Evolutionary conservation across 2,329 filamentous ascomycete genomes (phyloP).

Genomic region (Paramyrothecium roridum): DNA sequence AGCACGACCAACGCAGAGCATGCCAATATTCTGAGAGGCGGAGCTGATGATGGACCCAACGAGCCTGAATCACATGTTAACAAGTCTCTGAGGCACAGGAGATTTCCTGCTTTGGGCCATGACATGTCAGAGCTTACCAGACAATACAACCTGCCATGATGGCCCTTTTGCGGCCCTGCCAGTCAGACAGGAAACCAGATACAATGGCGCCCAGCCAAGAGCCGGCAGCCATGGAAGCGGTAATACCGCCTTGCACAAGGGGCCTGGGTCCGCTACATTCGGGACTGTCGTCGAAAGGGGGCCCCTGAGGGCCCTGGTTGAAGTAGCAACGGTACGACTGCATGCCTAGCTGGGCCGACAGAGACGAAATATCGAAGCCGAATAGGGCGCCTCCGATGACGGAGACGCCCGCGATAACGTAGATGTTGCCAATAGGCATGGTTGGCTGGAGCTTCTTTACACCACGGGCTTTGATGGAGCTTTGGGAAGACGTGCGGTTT

Average conservation of each 20-base stretch:
- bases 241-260: slow-evolving; percentile 48
- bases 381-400: slow-evolving; percentile 41
- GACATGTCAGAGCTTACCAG: slow-evolving; percentile 35
- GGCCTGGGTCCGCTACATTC: slow-evolving; percentile 32
- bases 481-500: not conserved
- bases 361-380: slow-evolving; percentile 56
- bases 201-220: slow-evolving; percentile 47
- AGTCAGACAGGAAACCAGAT: slow-evolving; percentile 47
- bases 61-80: slow-evolving; percentile 27
- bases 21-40: slow-evolving; percentile 37
- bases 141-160: slow-evolving; percentile 48
- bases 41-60: slow-evolving; percentile 44
- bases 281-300: slow-evolving; percentile 21
- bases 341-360: slow-evolving; percentile 41
- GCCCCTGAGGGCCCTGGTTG: slow-evolving; percentile 29
- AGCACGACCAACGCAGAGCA: slow-evolving; percentile 46
- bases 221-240: slow-evolving; percentile 48
- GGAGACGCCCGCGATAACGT: slow-evolving; percentile 29
- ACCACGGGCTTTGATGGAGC: not conserved
- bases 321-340: slow-evolving; percentile 35
- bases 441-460: slow-evolving; percentile 2
- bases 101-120: too few species aligned
- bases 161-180: slow-evolving; percentile 43
- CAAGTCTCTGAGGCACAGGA: not conserved
- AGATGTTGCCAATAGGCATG: slow-evolving; percentile 29